Base-by-base conservation (phyloP, 2,329 filamentous ascomycete species). In the Colletotrichum kahawae region DNA sequence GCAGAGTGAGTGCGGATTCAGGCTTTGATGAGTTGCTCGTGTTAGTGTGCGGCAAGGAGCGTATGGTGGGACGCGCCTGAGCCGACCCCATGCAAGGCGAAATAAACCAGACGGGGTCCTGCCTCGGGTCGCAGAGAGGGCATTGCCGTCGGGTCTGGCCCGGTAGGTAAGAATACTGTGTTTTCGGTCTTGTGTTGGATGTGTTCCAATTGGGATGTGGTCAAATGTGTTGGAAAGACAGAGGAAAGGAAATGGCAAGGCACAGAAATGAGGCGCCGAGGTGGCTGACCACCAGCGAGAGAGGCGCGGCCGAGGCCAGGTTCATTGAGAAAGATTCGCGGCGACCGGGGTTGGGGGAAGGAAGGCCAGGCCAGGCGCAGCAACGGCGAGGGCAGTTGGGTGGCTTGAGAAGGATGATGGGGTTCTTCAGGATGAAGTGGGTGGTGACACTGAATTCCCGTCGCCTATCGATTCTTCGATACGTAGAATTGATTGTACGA, bases 71-170 rank as follows among this genome's bases (percentile, higher is more conserved):
- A 69, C 67, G 56, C 13, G 43, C 54, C 59, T 29, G 34, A 43
- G 31, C 67, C 27, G 51, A 62, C 34, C 71, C 67, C 69, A 43
- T 60, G 64, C 64, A 38, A 59, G 57, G 38, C 38, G 29, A 43
- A 72, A 75, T 75, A 48, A 72, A 72, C 67, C 71, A 67, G 54
- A 54, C 54, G 71, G 60, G 62, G 67, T 70, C 71, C 38, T 67
- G 67, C 38, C 54, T 67, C 29, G 67, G 59, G 70, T 73, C 43
- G 64, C 64, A 56, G 64, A 34, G 66, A n/a, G 64, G 21, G 66
- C 62, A 59, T 14, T 57, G 18, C 59, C 18, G 57, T 54, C 21
- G 27, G 69, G n/a, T 34, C n/a, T 24, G 62, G 33, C 60, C 16
- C 24, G 29, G 18, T 18, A n/a, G 27, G 34, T 4, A 7, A 2